Evolutionary conservation across 73 alveolate genomes (phyloP).

Genomic region (Tetrahymena borealis): DNA sequence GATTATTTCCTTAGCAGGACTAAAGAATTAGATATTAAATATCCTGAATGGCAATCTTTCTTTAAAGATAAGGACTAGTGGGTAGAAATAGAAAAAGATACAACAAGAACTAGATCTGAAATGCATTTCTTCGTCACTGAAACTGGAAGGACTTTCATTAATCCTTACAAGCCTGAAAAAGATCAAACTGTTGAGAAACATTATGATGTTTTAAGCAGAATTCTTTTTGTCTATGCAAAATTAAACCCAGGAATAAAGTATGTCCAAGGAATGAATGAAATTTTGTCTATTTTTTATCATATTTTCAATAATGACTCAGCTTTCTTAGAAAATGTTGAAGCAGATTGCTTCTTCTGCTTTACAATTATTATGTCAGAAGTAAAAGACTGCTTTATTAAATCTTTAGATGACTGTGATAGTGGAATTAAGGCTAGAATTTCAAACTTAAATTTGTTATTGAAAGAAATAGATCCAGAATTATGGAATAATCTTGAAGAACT

Average conservation of each 20-base stretch:
- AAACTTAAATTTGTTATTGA: constrained; percentile 1
- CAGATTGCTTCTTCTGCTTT: constrained; percentile 84
- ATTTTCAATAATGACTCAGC: constrained; percentile 69
- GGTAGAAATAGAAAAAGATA: constrained; percentile 92
- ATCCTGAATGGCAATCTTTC: constrained; percentile 67
- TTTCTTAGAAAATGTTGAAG: constrained; percentile 62
- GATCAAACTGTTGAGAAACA: constrained; percentile 67
- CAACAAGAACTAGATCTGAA: constrained; percentile 86
- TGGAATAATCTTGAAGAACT: not conserved
- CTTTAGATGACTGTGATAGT: constrained; percentile 74
- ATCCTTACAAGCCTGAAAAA: constrained; percentile 49
- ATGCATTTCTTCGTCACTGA: constrained; percentile 68
- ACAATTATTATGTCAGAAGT: constrained; percentile 87
- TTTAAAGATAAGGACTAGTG: constrained; percentile 76
- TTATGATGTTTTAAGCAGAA: constrained; percentile 84
- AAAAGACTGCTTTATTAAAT: constrained; percentile 66
- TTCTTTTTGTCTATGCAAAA: constrained; percentile 83
- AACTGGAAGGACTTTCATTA: constrained; percentile 3
- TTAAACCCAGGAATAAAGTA: constrained; percentile 77
- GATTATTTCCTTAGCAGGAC: constrained; percentile 71
- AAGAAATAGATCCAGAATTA: not conserved
- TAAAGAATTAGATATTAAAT: constrained; percentile 5
- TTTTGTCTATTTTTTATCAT: constrained; percentile 87
- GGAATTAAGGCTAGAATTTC: constrained; percentile 55
- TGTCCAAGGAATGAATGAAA: constrained; percentile 96